A percentile compares a stretch with the other conserved stretches of the same genome.
Conservation (phyloP, 495 filamentous ascomycete genomes). For the Penicillium robsamsonii region DNA sequence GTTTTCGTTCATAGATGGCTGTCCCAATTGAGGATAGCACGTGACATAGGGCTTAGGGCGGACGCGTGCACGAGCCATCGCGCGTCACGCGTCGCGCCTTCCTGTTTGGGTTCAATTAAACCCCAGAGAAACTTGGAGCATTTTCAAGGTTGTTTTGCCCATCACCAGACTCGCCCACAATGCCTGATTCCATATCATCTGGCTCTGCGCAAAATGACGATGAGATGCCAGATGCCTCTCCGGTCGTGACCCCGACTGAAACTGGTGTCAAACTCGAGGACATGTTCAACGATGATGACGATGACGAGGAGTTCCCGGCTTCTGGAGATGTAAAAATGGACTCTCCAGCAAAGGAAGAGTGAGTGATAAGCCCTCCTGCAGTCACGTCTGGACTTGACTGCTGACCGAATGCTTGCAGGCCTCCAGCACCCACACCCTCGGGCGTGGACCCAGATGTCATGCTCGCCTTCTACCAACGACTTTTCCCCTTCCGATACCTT, state of each 20-base stretch:
- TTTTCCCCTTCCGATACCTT: slow-evolving; percentile 92
- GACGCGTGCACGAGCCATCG: slow-evolving; percentile 10
- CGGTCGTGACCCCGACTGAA: slow-evolving; percentile 18
- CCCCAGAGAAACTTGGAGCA: neutral
- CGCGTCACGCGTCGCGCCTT: slow-evolving; percentile 22
- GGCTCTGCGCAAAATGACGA: slow-evolving; percentile 35
- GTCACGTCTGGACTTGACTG: neutral
- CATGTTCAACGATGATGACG: slow-evolving; percentile 72
- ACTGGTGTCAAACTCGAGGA: slow-evolving; percentile 71
- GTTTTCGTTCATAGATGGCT: slow-evolving; percentile 15
- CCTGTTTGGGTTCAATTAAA: slow-evolving; percentile 20
- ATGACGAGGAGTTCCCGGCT: slow-evolving; percentile 75
- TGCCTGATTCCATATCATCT: slow-evolving; percentile 55
- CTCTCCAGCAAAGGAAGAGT: slow-evolving; percentile 46
- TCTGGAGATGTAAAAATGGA: slow-evolving; percentile 50
- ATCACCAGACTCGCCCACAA: slow-evolving; percentile 23
- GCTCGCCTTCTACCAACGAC: slow-evolving; percentile 88
- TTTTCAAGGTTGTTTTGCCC: neutral
- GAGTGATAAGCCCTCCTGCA: slow-evolving; percentile 12
- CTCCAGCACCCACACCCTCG: slow-evolving; percentile 28
- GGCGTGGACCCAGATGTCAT: slow-evolving; percentile 76
- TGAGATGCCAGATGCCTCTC: slow-evolving; percentile 41
- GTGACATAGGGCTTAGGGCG: slow-evolving; percentile 25
- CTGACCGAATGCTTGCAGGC: slow-evolving; percentile 14
- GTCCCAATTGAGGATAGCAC: slow-evolving; percentile 2